Evolutionary conservation across 768 basidiomycete genomes (phyloP), one percentile per base, ranked within the genome.

Genomic region (Amanita pallidorosea): DNA sequence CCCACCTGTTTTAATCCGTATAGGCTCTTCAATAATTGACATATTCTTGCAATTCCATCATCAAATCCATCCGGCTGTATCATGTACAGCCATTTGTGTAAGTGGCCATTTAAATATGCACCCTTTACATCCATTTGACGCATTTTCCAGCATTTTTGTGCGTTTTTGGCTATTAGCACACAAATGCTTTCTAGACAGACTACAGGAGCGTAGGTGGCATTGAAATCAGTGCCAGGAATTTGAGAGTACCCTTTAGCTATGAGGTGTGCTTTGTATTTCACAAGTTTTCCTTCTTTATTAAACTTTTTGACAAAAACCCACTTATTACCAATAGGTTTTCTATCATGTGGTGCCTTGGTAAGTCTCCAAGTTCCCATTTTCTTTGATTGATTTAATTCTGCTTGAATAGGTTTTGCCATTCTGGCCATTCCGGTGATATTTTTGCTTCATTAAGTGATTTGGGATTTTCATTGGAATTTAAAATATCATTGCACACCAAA

Each of bases 61-160:
- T 58, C 31, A 41, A 64, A 71, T 0, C 67, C 63, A 2, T 59
- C 55, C 0, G 70, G 70, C 55, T 72, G 69, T 4, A 38, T 1
- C 66, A 74, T 70, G 37, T 66, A 73, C 2, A 74, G 70, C 9
- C 58, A 55, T 29, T 72, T 62, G 1, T 61, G 49, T 0, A 68
- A 36, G 43, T 53, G 20, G 0, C 65, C 60, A 54, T 69, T 58
- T 22, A 70, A 54, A 53, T 65, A 70, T 7, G 69, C 62, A 25
- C 56, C 58, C 50, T 63, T 70, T 15, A 77, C 64, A 55, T 80
- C 70, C 7, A 75, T 58, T 43, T 59, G 64, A 17, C 70, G 56
- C 5, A 77, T 41, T 5, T 73, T 59, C 53, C 67, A 67, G 23
- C 64, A 54, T 7, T 65, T 41, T 0, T 48, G 5, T 0, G 71